A percentile compares a stretch with the other conserved stretches of the same genome.
phyloP scores from a whole-genome alignment of 2,329 filamentous ascomycete genomes.

The Fusarium protoensiforme region DNA sequence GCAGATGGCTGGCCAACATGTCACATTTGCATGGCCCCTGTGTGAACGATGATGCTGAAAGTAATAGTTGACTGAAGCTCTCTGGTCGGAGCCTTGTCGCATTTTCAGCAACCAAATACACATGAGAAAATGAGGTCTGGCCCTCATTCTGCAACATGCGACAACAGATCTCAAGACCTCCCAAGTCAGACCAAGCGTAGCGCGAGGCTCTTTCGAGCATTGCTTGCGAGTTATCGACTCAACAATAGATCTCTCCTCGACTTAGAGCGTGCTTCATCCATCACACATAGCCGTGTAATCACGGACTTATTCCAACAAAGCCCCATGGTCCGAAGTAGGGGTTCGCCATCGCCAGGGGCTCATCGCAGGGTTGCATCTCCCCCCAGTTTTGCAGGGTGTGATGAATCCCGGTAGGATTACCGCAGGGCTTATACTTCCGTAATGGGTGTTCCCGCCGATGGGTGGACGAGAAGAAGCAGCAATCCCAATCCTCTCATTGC shows the following conservation, averaged over 20 bases:
- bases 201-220: not conserved
- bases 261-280: not conserved
- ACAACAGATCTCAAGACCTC: not conserved
- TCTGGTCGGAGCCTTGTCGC: not conserved
- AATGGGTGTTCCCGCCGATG: slow-evolving; percentile 21
- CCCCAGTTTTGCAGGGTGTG: slow-evolving; percentile 20
- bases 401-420: slow-evolving; percentile 19
- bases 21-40: not conserved
- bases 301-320: slow-evolving; percentile 18
- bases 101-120: not conserved
- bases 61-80: not conserved
- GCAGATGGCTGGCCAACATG: not conserved
- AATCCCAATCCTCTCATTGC: not conserved
- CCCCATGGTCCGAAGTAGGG: slow-evolving; percentile 22
- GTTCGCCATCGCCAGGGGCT: slow-evolving; percentile 19
- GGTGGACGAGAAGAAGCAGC: not conserved
- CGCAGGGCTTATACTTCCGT: slow-evolving; percentile 25
- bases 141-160: not conserved
- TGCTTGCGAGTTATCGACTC: not conserved
- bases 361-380: slow-evolving; percentile 23
- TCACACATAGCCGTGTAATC: slow-evolving; percentile 10
- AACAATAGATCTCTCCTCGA: not conserved
- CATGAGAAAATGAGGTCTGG: not conserved
- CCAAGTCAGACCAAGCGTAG: not conserved
- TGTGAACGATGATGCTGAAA: not conserved